Evolutionary conservation across 1,284 basidiomycete genomes (phyloP).

Genomic region (Xerocomus nothofagi): DNA sequence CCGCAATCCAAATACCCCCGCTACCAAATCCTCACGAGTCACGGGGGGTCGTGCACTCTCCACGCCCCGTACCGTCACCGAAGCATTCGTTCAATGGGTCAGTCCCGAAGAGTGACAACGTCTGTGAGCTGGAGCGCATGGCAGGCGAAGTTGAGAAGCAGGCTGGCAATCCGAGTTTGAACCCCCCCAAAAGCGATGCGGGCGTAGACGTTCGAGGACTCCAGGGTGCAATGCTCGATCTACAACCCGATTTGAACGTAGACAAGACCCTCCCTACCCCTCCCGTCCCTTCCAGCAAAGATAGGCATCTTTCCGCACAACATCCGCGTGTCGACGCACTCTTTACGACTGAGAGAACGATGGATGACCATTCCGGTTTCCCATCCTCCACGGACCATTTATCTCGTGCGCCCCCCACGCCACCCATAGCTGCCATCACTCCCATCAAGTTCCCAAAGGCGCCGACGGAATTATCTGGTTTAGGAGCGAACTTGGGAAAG

Average conservation of each 20-base stretch:
- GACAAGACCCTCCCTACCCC: conserved; percentile 64
- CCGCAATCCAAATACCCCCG: conserved; percentile 21
- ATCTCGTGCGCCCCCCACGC: conserved; percentile 46
- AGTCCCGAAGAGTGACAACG: conserved; percentile 53
- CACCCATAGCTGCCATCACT: conserved; percentile 50
- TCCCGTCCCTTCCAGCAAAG: conserved; percentile 48
- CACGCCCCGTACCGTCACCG: conserved; percentile 32
- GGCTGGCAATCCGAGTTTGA: conserved; percentile 41
- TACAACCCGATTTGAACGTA: conserved; percentile 4
- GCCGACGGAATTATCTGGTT: conserved; percentile 24
- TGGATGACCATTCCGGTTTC: conserved; percentile 7
- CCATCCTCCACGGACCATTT: conserved; percentile 16
- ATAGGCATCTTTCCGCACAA: conserved; percentile 18
- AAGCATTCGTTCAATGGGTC: conserved; percentile 37
- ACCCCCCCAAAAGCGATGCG: conserved; percentile 38
- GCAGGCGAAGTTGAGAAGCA: conserved; percentile 52
- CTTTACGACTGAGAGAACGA: conserved; percentile 17
- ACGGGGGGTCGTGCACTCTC: conserved; percentile 29
- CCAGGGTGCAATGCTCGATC: conserved; percentile 11
- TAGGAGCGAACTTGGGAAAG: conserved; percentile 23
- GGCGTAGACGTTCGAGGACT: conserved; percentile 12
- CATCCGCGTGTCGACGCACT: conserved; percentile 31
- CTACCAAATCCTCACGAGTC: conserved; percentile 33
- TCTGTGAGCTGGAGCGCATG: conserved; percentile 66
- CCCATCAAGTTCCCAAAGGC: conserved; percentile 38